Conservation (phyloP, 805 yeast species). For the Sugiyamaella americana region DNA sequence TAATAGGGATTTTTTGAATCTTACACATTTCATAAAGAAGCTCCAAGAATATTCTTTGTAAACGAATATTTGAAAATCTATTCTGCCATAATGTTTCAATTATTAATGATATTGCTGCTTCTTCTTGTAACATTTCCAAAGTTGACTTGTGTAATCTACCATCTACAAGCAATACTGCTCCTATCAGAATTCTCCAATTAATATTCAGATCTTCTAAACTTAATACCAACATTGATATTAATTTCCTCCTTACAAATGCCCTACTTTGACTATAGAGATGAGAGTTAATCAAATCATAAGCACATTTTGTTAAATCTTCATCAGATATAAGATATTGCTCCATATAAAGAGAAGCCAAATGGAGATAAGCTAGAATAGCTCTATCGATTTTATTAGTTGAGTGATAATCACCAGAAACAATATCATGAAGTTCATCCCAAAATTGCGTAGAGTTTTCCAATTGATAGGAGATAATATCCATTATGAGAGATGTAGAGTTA, state of each 20-base stretch:
- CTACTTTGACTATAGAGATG: conserved; percentile 49
- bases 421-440: conserved; percentile 43
- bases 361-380: conserved; percentile 23
- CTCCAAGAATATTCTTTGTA: conserved; percentile 43
- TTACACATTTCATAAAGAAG: conserved; percentile 52
- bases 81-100: conserved; percentile 38
- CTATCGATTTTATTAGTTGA: conserved; percentile 30
- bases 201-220: conserved; percentile 16
- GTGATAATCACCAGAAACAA: conserved; percentile 41
- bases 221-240: conserved; percentile 34
- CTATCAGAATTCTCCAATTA: conserved; percentile 36
- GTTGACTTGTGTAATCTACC: conserved; percentile 39
- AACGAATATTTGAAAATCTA: conserved; percentile 34
- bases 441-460: conserved; percentile 29
- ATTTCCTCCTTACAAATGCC: conserved; percentile 35
- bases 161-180: conserved; percentile 41
- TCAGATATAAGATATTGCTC: conserved; percentile 26
- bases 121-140: conserved; percentile 44
- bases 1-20: conserved; percentile 39
- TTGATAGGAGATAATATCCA: conserved; percentile 28
- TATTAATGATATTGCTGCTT: conserved; percentile 46
- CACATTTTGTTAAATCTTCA: conserved; percentile 36
- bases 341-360: conserved; percentile 24
- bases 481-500: too few species aligned
- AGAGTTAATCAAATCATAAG: conserved; percentile 44